A percentile compares a stretch with the other conserved stretches of the same genome.
These are phyloP conservation scores for Mucor sp. DNA, from an alignment of 371 early-diverging fungal genomes.

Conservation along the genomic window DNA sequence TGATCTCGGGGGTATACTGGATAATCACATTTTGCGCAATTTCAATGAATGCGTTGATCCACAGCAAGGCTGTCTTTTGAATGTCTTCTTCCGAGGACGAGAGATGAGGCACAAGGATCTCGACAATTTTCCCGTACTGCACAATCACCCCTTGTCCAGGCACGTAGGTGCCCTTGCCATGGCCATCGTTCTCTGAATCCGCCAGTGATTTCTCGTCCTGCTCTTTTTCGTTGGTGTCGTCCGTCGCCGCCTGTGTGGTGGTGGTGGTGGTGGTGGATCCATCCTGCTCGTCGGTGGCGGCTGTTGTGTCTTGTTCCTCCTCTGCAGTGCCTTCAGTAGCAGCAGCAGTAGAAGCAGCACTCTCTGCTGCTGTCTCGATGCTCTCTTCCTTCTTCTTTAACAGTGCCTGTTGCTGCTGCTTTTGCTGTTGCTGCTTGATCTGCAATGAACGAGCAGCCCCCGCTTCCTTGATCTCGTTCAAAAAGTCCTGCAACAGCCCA, in stretches of 20 bases:
- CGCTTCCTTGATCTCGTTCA: conserved; percentile 79
- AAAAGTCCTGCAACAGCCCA: conserved; percentile 72
- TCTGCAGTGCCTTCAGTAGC: not conserved
- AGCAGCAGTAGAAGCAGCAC: not conserved
- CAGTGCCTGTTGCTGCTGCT: not conserved
- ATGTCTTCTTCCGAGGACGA: conserved; percentile 83
- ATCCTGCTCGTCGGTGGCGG: not conserved
- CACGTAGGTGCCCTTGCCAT: conserved; percentile 60
- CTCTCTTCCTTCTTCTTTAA: not conserved
- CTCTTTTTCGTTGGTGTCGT: not conserved
- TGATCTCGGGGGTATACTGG: conserved; percentile 72
- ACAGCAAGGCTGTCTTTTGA: conserved; percentile 82
- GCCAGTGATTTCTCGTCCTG: not conserved
- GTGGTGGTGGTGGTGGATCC: no score
- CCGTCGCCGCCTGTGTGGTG: not conserved
- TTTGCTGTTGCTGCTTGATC: conserved; percentile 15
- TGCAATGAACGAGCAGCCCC: conserved; percentile 54
- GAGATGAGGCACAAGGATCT: conserved; percentile 82
- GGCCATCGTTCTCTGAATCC: conserved; percentile 41
- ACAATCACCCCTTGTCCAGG: conserved; percentile 78
- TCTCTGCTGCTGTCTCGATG: not conserved
- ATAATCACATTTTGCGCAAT: conserved; percentile 80
- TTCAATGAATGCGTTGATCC: conserved; percentile 85
- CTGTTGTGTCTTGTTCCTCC: not conserved
- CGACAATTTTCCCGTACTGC: conserved; percentile 77